These are phyloP conservation scores for Rubia yunnanensis DNA, from an alignment of 257 asterid species.

Conservation along the genomic window DNA sequence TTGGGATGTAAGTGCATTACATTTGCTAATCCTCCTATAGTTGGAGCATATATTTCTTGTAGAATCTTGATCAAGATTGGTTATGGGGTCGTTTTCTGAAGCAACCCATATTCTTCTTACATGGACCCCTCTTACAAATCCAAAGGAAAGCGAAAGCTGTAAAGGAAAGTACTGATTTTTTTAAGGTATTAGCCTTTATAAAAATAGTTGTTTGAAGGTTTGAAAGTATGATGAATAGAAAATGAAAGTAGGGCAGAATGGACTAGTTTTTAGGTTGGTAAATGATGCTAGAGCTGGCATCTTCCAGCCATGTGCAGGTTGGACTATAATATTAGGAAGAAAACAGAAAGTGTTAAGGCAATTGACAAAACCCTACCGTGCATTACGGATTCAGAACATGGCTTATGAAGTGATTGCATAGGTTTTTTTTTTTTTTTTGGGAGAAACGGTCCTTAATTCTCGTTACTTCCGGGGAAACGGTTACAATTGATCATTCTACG, in stretches of 20 bases:
- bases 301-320: constrained; percentile 48
- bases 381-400: constrained; percentile 33
- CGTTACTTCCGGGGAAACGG: too few relatives aligned
- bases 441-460: too few relatives aligned
- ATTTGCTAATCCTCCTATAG: constrained; percentile 9
- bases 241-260: constrained; percentile 9
- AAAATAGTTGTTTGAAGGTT: neutral
- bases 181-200: neutral
- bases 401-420: constrained; percentile 9
- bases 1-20: constrained; percentile 3
- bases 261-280: constrained; percentile 27
- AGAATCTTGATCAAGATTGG: constrained; percentile 29
- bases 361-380: constrained; percentile 29
- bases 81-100: constrained; percentile 23
- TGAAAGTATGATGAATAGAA: neutral
- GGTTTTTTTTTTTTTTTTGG: neutral
- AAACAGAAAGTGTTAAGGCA: constrained; percentile 18
- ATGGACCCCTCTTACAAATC: constrained; percentile 28
- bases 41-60: constrained; percentile 12
- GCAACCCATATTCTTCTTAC: constrained; percentile 22
- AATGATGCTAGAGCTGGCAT: constrained; percentile 28
- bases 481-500: too few relatives aligned
- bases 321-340: constrained; percentile 27
- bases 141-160: constrained; percentile 26
- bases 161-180: constrained; percentile 7